Conservation (phyloP, 768 basidiomycete species). For the Russula abietina region DNA sequence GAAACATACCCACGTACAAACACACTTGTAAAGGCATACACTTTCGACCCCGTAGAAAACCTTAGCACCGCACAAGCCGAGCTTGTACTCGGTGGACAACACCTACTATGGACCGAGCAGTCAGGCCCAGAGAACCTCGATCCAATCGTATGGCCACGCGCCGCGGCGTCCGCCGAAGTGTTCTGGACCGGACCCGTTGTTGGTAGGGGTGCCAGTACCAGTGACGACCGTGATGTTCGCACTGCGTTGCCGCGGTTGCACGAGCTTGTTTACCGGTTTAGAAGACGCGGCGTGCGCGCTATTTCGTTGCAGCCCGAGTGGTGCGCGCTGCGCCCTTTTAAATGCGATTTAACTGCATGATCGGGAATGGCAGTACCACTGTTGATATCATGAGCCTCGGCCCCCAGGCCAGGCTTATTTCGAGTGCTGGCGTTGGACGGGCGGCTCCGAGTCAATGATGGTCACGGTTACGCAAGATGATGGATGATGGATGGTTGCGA, state of each 20-base stretch:
- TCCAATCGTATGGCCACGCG: constrained; percentile 64
- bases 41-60: constrained; percentile 65
- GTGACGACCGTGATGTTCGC: constrained; percentile 20
- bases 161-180: constrained; percentile 64
- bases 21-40: constrained; percentile 41
- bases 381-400: too few species aligned
- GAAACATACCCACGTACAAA: too few species aligned
- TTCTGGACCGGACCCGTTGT: constrained; percentile 57
- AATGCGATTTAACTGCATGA: constrained; percentile 5
- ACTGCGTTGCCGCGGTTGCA: constrained; percentile 61
- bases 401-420: too few species aligned
- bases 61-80: constrained; percentile 41
- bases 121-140: constrained; percentile 64
- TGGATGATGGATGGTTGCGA: too few species aligned
- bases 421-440: too few species aligned
- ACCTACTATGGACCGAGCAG: constrained; percentile 71
- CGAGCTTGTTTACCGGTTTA: constrained; percentile 34
- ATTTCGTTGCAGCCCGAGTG: constrained; percentile 37
- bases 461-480: too few species aligned
- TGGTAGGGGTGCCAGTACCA: constrained; percentile 20
- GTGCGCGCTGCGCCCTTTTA: constrained; percentile 36
- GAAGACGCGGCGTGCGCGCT: constrained; percentile 33
- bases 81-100: constrained; percentile 67
- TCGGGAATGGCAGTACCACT: too few species aligned
- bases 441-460: too few species aligned